phyloP scores from a whole-genome alignment of 805 yeast species.

The Zygotorulaspora danielsina region DNA sequence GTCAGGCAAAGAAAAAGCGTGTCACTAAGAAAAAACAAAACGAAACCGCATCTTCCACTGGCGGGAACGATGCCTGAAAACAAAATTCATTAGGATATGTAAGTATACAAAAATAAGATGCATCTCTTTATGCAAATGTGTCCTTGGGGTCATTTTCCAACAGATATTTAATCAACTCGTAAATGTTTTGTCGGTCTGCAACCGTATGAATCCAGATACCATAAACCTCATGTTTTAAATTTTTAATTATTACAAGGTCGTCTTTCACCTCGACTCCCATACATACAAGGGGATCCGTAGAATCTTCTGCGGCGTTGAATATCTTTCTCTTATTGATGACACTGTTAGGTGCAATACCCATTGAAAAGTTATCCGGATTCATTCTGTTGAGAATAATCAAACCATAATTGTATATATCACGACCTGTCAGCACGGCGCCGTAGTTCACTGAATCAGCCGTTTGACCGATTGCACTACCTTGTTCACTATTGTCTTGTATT shows the following conservation, averaged over 20 bases:
- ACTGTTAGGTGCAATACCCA: constrained; percentile 60
- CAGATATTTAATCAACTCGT: constrained; percentile 40
- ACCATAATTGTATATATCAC: constrained; percentile 56
- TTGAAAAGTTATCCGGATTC: constrained; percentile 64
- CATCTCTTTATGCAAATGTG: constrained; percentile 25
- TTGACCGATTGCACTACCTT: constrained; percentile 12
- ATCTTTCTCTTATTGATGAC: constrained; percentile 41
- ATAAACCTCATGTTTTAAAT: constrained; percentile 62
- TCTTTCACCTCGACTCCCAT: constrained; percentile 67
- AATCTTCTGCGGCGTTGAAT: constrained; percentile 31
- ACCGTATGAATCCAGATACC: constrained; percentile 77
- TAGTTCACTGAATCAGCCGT: constrained; percentile 11
- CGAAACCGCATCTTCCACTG: constrained; percentile 9
- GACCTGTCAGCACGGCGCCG: constrained; percentile 27
- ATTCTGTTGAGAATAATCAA: constrained; percentile 63
- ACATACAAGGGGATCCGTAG: constrained; percentile 37
- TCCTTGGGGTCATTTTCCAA: constrained; percentile 35
- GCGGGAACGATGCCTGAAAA: constrained; percentile 3
- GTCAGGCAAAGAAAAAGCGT: constrained; percentile 28
- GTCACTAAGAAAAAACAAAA: constrained; percentile 27
- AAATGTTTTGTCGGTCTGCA: constrained; percentile 58
- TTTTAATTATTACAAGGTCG: constrained; percentile 65
- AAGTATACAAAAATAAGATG: background rate
- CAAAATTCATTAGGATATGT: background rate
- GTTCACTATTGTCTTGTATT: constrained; percentile 11